Percentiles rank a stretch among this genome's conserved stretches.
These are phyloP conservation scores for Leonotis leonurus DNA, from an alignment of 257 asterid genomes.

Conservation along the genomic window DNA sequence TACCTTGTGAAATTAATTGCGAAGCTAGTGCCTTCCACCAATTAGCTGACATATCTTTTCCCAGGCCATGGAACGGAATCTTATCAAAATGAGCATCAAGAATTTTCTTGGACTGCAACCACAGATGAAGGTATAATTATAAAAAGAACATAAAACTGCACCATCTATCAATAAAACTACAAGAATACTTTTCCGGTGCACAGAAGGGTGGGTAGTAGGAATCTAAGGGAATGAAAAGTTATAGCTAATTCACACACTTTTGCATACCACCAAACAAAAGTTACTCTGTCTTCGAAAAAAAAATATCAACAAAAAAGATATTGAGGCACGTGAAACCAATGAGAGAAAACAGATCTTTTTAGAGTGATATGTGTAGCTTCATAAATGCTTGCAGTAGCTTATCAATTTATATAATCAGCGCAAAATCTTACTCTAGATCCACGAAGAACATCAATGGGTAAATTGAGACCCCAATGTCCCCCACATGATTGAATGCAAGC, in stretches of 20 bases:
- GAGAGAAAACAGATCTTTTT: background rate
- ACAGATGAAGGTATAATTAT: constrained; percentile 15
- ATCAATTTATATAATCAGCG: constrained; percentile 14
- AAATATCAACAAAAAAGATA: constrained; percentile 4
- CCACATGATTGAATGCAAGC: constrained; percentile 75
- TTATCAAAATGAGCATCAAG: constrained; percentile 67
- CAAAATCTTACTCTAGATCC: constrained; percentile 80
- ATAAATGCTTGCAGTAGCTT: constrained; percentile 1
- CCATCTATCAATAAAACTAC: background rate
- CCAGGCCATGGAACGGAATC: constrained; percentile 89
- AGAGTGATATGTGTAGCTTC: constrained; percentile 1
- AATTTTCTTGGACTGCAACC: constrained; percentile 70
- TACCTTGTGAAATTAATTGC: constrained; percentile 75
- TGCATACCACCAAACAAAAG: background rate
- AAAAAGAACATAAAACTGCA: constrained; percentile 14
- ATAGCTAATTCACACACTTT: background rate
- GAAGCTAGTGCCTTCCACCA: constrained; percentile 90
- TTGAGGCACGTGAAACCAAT: background rate
- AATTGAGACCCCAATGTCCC: constrained; percentile 87
- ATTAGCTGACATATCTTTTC: constrained; percentile 78
- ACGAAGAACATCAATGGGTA: constrained; percentile 88
- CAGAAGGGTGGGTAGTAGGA: too few relatives aligned
- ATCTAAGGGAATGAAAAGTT: background rate
- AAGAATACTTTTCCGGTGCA: background rate
- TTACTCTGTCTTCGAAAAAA: background rate